Evolutionary conservation across 306 rosid species (phyloP).

Genomic region (Carpinus viminea): DNA sequence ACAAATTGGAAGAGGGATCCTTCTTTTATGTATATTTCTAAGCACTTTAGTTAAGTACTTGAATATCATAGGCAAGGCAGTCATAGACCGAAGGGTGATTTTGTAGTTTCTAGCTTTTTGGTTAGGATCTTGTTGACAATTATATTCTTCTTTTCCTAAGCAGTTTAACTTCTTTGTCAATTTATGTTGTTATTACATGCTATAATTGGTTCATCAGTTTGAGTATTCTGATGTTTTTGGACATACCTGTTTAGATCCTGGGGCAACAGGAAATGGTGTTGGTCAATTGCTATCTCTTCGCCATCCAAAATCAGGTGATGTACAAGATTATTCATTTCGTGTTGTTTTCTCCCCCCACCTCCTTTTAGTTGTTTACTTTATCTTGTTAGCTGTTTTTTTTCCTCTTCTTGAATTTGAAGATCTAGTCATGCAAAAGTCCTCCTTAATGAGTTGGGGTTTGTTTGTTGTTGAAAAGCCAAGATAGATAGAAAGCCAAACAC

Average conservation of each 20-base stretch:
- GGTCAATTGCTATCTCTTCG: constrained; percentile 63
- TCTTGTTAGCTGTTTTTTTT: background rate
- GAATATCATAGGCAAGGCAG: background rate
- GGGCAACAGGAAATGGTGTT: constrained; percentile 43
- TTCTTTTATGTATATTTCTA: background rate
- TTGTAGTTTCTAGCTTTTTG: background rate
- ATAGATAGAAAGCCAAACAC: background rate
- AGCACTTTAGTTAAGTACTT: background rate
- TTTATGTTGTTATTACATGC: background rate
- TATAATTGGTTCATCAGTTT: background rate
- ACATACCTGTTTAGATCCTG: constrained; percentile 46
- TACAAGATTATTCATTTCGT: background rate
- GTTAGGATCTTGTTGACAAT: background rate
- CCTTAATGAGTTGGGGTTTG: constrained; percentile 13
- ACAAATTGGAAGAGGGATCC: background rate
- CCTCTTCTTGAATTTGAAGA: background rate
- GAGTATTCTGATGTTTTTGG: background rate
- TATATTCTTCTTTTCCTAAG: background rate
- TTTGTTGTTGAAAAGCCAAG: background rate
- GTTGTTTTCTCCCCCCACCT: background rate
- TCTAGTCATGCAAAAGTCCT: background rate
- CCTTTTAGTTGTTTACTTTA: constrained; percentile 3
- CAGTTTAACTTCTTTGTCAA: background rate
- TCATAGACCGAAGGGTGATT: background rate
- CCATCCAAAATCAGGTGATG: constrained; percentile 79